Evolutionary conservation across 495 filamentous ascomycete genomes (phyloP), one percentile per base, ranked within the genome.

Genomic region (Gamarada debralockiae): DNA sequence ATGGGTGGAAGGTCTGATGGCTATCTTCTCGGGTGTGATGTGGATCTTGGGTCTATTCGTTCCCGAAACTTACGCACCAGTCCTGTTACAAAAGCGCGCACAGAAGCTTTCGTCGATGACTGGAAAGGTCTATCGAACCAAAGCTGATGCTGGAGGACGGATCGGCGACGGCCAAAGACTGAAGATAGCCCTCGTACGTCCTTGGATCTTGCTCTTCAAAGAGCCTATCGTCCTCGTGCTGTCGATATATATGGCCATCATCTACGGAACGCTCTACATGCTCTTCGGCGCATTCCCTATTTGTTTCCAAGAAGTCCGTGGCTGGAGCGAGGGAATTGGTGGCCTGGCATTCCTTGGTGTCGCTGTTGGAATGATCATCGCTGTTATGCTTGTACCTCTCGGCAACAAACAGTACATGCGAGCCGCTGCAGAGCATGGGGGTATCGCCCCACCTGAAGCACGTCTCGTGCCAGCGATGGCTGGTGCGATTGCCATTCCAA

Each of bases 1-100:
- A 24, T 96, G 91, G 92, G 86, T 85, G 7, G 92, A 95, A 65
- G 96, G 90, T 65, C 76, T 86, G 3, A 71, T 95, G 44, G 62
- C 92, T 8, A 96, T 96, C 17, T 95, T 90, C 89, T 76, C 85
- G 2, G 78, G 71, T 8, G 61, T 77, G 23, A 60, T 86, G 55
- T 70, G 71, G 71, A 49, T 91, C 6, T 64, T 71, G 9, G 69
- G 75, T 17, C 60, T 89, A 15, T 75, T 90, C 15, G 87, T 93
- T 3, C 92, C 91, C 1, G 92, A 96, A 70, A 96, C 92, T 0
- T 97, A 96, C 61, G 85, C 43, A 3, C 54, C 55, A 4, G 48
- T 57, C 9, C 48, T 57, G 10, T 41, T 57, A 6, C n/a, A 24
- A 12, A 20, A 23, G 14, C 51, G 50, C 38, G 55, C 48, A 3